Conservation (phyloP, 306 rosid species). For the Prunus armeniaca region DNA sequence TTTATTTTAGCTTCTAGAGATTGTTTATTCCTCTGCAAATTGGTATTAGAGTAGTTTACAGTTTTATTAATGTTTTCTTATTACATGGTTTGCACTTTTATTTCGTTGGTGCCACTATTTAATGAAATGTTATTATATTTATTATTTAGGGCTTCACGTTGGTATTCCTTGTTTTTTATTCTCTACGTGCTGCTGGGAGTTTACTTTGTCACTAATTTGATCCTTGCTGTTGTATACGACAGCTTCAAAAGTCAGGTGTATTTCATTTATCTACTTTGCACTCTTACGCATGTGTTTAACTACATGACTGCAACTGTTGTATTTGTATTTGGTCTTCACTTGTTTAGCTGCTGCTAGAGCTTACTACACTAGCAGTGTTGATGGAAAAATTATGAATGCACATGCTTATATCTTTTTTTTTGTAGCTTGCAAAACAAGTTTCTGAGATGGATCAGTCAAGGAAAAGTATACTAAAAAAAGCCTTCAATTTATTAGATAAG, state of each 20-base stretch:
- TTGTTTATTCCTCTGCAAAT: background rate
- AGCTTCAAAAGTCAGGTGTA: slow-evolving; percentile 91
- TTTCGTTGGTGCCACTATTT: background rate
- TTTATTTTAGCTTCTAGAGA: background rate
- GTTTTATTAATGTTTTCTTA: background rate
- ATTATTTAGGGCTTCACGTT: slow-evolving; percentile 82
- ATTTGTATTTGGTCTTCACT: slow-evolving; percentile 6
- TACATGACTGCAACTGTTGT: slow-evolving; percentile 9
- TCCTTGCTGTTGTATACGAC: slow-evolving; percentile 95
- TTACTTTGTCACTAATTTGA: slow-evolving; percentile 88
- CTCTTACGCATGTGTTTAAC: background rate
- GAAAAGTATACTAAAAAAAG: slow-evolving; percentile 66
- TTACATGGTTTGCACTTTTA: background rate
- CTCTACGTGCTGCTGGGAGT: slow-evolving; percentile 92
- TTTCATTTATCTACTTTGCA: slow-evolving; percentile 7
- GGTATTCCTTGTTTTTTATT: slow-evolving; percentile 75
- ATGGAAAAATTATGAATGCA: slow-evolving; percentile 23
- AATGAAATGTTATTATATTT: slow-evolving; percentile 17
- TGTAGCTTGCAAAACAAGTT: slow-evolving; percentile 87
- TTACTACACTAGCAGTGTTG: background rate
- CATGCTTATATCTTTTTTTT: slow-evolving; percentile 23
- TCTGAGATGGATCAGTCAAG: slow-evolving; percentile 62
- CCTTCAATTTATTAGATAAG: slow-evolving; percentile 66
- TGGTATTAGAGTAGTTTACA: background rate
- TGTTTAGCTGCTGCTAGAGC: slow-evolving; percentile 14